Base-by-base conservation (phyloP, 2,329 filamentous ascomycete species). In the Aureobasidium sp. region DNA sequence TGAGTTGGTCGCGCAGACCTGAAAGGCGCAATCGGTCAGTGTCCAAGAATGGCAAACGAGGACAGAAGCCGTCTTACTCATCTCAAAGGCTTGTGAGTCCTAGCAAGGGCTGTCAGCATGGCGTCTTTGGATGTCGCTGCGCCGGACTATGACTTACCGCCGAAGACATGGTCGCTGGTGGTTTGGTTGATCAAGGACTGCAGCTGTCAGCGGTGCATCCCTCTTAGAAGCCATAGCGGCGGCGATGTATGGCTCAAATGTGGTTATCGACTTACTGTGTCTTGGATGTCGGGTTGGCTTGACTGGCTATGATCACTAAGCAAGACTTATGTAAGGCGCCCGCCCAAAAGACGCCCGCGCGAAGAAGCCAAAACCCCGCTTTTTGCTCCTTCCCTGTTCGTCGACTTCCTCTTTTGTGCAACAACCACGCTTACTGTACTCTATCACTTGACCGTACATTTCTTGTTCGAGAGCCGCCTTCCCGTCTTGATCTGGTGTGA, bases 1-100 rank as follows among this genome's bases (percentile, higher is more conserved):
- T 74, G 39, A 84, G 77, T 62, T 82, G 80, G 64, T 83, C 80
- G 68, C 80, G 77, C 64, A 84, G 75, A 65, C 79, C 80, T 83
- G n/a, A 61, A 50, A 57, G 56, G 55, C 44, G 41, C 40, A 16
- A 47, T 40, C 41, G 55, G 54, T 50, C 53, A 35, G 38, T 48
- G 17, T 11, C 14, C 41, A 21, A 27, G n/a, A 19, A n/a, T 22
- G 53, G 2, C 19, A 25, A 30, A 54, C 25, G 19, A 41, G 37
- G 49, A 24, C 12, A 49, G 30, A 56, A 24, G n/a, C 16, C 34
- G 32, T 42, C 53, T 57, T 64, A 71, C 68, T 72, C 66, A 69
- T 71, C 62, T 73, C 70, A 45, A 69, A 65, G 62, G 68, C 58
- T 62, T 65, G 51, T 12, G 41, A 52, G 41, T 55, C 54, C 56